Evolutionary conservation across 208 protist species (phyloP).

Genomic region (Trypanosoma melophagium): DNA sequence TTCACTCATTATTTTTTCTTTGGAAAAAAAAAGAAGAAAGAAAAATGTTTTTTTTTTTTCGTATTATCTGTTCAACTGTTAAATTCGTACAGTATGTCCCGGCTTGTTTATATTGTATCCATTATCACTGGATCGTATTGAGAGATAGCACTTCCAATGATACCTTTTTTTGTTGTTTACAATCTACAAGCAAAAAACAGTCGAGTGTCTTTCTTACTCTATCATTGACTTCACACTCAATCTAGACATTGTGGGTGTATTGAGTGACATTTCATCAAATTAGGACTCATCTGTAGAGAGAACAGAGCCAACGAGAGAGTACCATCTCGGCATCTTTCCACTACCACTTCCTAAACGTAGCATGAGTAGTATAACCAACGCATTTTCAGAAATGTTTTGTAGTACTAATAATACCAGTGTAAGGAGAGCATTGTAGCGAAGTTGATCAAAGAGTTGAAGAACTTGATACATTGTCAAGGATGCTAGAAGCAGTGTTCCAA

Average conservation of each 20-base stretch:
- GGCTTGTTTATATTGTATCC: too few species aligned
- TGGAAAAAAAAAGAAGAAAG: too few species aligned
- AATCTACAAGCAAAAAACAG: too few species aligned
- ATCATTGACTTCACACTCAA: too few species aligned
- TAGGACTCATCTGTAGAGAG: neutral
- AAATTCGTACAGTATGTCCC: too few species aligned
- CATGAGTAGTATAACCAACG: slow-evolving; percentile 11
- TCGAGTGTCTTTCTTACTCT: too few species aligned
- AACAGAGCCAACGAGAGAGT: neutral
- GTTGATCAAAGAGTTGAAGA: slow-evolving; percentile 16
- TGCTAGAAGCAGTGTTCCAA: slow-evolving; percentile 4
- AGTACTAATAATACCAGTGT: slow-evolving; percentile 7
- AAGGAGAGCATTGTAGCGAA: slow-evolving; percentile 27
- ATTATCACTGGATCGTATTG: too few species aligned
- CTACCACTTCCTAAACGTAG: slow-evolving; percentile 11
- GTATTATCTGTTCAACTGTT: too few species aligned
- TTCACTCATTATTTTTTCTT: too few species aligned
- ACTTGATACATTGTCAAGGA: slow-evolving; percentile 12
- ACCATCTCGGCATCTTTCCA: slow-evolving; percentile 18
- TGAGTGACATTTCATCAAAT: too few species aligned
- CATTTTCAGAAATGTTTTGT: slow-evolving; percentile 15
- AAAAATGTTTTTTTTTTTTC: too few species aligned
- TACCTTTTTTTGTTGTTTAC: neutral
- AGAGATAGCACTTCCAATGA: neutral
- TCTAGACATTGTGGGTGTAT: too few species aligned